Evolutionary conservation across 2,329 filamentous ascomycete species (phyloP), one percentile per base, ranked within the genome.

Genomic region (Stromatinia cepivora): DNA sequence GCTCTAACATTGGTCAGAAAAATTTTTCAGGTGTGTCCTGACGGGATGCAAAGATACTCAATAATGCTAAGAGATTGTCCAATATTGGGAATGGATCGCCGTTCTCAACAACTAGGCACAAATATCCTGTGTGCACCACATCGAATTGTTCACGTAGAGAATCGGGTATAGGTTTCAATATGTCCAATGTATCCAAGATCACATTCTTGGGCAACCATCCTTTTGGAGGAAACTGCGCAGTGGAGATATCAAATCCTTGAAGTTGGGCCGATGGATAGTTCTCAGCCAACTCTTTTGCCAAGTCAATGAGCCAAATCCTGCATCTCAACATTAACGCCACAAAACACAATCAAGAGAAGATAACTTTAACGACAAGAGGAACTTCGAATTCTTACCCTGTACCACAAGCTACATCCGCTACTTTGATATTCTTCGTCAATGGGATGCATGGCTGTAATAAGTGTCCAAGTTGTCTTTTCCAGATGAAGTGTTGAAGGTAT

Each of bases 211-310:
- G 34, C 8, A 54, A 65, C 31, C 31, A 25, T 36, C 50, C 34
- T 15, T 52, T 39, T 36, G 48, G 62, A 5, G 34, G 62, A 42
- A 65, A 65, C n/a, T 65, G 62, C 8, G 48, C 62, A 28, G 48
- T 39, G 7, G 62, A 45, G 9, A 65, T 65, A 42, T 65, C 48
- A 54, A 39, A 65, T 13, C 62, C 62, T 31, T 65, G n/a, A 52
- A 65, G 46, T 22, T 54, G 34, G 45, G 31, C 45, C 6, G 25
- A 48, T 45, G 58, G 25, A 31, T 45, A n/a, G 9, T 39, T 39
- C 20, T 57, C n/a, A 34, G 34, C 54, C 22, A 57, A 15, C 54
- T n/a, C 54, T 56, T 56, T 57, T 4, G 54, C 54, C 34, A 57
- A 57, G 34, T 25, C 54, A 39, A 57, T 34, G 28, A 57, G 54